Evolutionary conservation across 2,329 filamentous ascomycete species (phyloP).

Genomic region (Neurospora crassa): DNA sequence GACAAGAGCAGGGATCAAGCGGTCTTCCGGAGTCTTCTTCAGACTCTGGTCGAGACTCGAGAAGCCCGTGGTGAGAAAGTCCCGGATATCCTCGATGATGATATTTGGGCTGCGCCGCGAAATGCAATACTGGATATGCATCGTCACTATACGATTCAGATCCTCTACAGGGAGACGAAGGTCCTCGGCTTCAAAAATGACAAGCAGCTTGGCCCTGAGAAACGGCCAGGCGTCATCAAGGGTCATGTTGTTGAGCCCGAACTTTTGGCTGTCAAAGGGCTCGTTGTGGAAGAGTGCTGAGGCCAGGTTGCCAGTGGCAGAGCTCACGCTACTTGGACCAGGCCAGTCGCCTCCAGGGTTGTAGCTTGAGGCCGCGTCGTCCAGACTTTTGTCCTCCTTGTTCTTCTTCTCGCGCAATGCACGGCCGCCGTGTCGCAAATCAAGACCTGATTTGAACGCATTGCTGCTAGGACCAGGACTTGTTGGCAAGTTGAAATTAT

Average conservation of each 20-base stretch:
- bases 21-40: conserved; percentile 69
- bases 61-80: conserved; percentile 74
- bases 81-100: conserved; percentile 67
- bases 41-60: conserved; percentile 76
- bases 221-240: conserved; percentile 76
- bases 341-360: conserved; percentile 36
- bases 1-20: conserved; percentile 80
- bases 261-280: conserved; percentile 44
- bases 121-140: conserved; percentile 70
- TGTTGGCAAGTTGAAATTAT: conserved; percentile 67
- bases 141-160: conserved; percentile 68
- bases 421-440: conserved; percentile 67
- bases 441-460: conserved; percentile 73
- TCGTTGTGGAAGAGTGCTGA: conserved; percentile 40
- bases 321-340: conserved; percentile 36
- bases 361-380: conserved; percentile 33
- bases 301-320: conserved; percentile 32
- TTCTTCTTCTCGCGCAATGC: conserved; percentile 71
- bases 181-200: conserved; percentile 75
- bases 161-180: conserved; percentile 73
- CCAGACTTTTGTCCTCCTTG: conserved; percentile 54
- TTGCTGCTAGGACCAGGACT: conserved; percentile 57
- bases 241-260: conserved; percentile 61
- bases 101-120: conserved; percentile 61
- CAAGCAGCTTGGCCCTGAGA: conserved; percentile 63